Evolutionary conservation across 768 basidiomycete genomes (phyloP).

Genomic region (Lactarius vividus): DNA sequence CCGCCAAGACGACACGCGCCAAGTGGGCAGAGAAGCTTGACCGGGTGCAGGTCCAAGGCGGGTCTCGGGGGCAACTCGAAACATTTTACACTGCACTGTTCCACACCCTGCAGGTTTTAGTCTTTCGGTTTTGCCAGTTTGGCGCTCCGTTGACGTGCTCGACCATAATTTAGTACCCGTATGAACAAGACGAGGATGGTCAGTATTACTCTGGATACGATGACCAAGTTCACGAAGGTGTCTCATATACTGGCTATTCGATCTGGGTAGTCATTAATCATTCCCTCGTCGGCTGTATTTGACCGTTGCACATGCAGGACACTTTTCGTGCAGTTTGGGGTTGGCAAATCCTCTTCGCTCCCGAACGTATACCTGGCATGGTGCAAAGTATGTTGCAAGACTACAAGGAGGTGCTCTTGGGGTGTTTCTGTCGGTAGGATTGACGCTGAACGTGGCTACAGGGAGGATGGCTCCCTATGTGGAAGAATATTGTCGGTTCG

Average conservation of each 20-base stretch:
- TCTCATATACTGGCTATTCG: slow-evolving; percentile 79
- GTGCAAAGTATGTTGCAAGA: slow-evolving; percentile 79
- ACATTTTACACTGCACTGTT: slow-evolving; percentile 59
- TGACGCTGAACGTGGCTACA: slow-evolving; percentile 24
- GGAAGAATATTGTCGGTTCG: slow-evolving; percentile 77
- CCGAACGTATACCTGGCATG: slow-evolving; percentile 75
- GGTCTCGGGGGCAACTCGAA: slow-evolving; percentile 34
- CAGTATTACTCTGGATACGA: slow-evolving; percentile 79
- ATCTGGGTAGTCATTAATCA: slow-evolving; percentile 56
- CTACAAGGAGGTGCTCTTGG: slow-evolving; percentile 53
- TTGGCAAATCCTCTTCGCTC: slow-evolving; percentile 72
- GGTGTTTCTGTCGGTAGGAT: background rate
- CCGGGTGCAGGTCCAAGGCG: slow-evolving; percentile 37
- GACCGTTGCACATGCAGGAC: slow-evolving; percentile 44
- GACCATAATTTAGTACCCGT: slow-evolving; percentile 57
- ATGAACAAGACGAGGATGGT: slow-evolving; percentile 65
- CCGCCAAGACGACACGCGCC: slow-evolving; percentile 36
- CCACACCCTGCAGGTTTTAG: slow-evolving; percentile 55
- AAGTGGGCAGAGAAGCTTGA: slow-evolving; percentile 45
- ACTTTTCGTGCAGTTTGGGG: slow-evolving; percentile 79
- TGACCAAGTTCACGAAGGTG: slow-evolving; percentile 56
- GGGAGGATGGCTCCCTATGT: slow-evolving; percentile 88
- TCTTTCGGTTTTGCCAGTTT: background rate
- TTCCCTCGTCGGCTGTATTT: background rate
- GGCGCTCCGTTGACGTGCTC: background rate